These are phyloP conservation scores for Penicillium steckii DNA, from an alignment of 495 filamentous ascomycete species.

Conservation along the genomic window DNA sequence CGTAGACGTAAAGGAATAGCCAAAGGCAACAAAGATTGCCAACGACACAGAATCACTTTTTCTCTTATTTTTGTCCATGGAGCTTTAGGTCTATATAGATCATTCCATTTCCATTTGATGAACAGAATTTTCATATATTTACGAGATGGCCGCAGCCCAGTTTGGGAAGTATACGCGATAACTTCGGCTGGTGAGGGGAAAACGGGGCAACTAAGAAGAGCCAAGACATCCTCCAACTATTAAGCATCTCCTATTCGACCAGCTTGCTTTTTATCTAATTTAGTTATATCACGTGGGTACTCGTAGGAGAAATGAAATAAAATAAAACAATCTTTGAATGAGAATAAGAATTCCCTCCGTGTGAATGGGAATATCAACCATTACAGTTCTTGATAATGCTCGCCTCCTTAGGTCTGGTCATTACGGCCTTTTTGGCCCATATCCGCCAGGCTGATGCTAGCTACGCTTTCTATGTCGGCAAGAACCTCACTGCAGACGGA, in stretches of 20 bases:
- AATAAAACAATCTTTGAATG: neutral
- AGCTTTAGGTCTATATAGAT: too few species aligned
- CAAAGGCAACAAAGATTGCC: too few species aligned
- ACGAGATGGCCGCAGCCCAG: neutral
- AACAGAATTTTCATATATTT: neutral
- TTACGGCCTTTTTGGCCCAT: neutral
- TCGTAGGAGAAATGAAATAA: neutral
- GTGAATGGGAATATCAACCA: neutral
- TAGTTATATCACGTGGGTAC: neutral
- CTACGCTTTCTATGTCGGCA: neutral
- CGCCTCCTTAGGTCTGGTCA: neutral
- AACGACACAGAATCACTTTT: too few species aligned
- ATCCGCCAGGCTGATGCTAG: neutral
- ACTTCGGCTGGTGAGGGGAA: neutral
- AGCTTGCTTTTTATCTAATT: neutral
- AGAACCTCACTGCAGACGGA: neutral
- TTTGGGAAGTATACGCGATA: neutral
- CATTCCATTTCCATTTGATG: neutral
- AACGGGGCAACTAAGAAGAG: neutral
- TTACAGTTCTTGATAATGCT: neutral
- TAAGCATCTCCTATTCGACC: neutral
- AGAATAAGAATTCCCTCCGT: neutral
- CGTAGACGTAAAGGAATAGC: too few species aligned
- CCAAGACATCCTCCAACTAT: neutral
- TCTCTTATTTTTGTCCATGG: too few species aligned